A percentile compares a stretch with the other conserved stretches of the same genome.
Conservation (phyloP, 2,329 filamentous ascomycete genomes). For the Ilyonectria mors-panacis region DNA sequence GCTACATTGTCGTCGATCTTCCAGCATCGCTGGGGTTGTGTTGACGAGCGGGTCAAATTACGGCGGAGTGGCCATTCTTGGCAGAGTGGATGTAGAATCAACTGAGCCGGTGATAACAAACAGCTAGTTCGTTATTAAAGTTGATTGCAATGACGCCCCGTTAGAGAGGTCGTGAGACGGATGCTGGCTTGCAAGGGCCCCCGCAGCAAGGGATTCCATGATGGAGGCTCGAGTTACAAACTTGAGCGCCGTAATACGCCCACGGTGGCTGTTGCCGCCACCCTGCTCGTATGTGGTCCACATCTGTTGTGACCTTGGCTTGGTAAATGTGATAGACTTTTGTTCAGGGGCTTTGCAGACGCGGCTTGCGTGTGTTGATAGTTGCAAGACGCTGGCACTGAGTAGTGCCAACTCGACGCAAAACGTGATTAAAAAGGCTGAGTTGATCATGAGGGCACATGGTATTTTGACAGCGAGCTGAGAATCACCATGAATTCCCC, state of each 20-base stretch:
- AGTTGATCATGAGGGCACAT: neutral
- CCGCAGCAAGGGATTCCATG: neutral
- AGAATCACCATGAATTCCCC: neutral
- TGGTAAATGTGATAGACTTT: neutral
- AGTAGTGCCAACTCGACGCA: neutral
- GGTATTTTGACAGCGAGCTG: neutral
- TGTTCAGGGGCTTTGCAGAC: constrained; percentile 2
- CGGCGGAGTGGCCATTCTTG: constrained; percentile 14
- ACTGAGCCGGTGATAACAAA: constrained; percentile 5
- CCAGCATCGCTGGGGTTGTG: constrained; percentile 26
- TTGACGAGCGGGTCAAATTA: constrained; percentile 27
- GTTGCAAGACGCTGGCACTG: neutral
- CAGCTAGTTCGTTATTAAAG: neutral
- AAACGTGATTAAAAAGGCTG: neutral
- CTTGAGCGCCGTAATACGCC: neutral
- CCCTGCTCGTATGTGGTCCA: neutral
- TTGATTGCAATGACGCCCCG: neutral
- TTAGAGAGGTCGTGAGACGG: neutral
- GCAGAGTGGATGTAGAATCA: constrained; percentile 8
- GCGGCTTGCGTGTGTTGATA: constrained; percentile 3
- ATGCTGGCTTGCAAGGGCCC: neutral
- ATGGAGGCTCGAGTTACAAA: neutral
- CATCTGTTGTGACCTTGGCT: constrained; percentile 6
- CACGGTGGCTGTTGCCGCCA: neutral
- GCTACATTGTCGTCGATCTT: neutral